phyloP scores from a whole-genome alignment of 805 yeast genomes.

The Pichia manshurica region DNA sequence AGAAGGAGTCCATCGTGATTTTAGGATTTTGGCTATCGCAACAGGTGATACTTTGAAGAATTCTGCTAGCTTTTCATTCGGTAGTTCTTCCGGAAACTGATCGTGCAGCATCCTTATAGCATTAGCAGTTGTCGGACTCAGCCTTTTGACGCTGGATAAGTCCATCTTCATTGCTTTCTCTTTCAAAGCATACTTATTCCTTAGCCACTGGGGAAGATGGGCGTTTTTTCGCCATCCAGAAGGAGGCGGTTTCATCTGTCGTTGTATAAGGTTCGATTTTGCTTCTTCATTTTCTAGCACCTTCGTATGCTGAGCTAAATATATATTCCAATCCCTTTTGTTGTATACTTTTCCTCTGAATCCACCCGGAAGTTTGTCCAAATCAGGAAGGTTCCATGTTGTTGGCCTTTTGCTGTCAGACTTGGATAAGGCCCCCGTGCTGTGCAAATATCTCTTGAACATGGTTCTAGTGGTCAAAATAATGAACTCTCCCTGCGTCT shows the following conservation, averaged over 20 bases:
- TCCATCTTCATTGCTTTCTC: slow-evolving; percentile 52
- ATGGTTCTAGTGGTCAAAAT: not conserved
- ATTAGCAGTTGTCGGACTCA: slow-evolving; percentile 66
- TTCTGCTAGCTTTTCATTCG: slow-evolving; percentile 52
- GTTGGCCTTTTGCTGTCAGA: slow-evolving; percentile 17
- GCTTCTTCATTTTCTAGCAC: slow-evolving; percentile 15
- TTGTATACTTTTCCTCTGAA: slow-evolving; percentile 32
- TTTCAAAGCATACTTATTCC: slow-evolving; percentile 56
- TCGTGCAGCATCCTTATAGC: slow-evolving; percentile 52
- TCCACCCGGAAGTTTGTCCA: slow-evolving; percentile 30
- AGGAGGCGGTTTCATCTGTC: slow-evolving; percentile 34
- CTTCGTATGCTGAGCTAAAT: slow-evolving; percentile 19
- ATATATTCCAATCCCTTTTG: slow-evolving; percentile 24
- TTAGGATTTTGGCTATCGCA: slow-evolving; percentile 71
- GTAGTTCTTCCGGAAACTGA: slow-evolving; percentile 52
- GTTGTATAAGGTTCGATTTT: slow-evolving; percentile 11
- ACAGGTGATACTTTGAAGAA: slow-evolving; percentile 74
- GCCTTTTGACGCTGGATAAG: slow-evolving; percentile 64
- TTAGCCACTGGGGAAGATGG: slow-evolving; percentile 60
- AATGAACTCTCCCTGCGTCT: no score
- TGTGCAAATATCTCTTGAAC: slow-evolving; percentile 2
- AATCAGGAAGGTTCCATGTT: slow-evolving; percentile 33
- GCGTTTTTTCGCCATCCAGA: slow-evolving; percentile 38
- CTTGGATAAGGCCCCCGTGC: not conserved
- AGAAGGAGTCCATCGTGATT: slow-evolving; percentile 69